These are phyloP conservation scores for Alternaria viburni DNA, from an alignment of 2,329 filamentous ascomycete genomes.

Conservation along the genomic window DNA sequence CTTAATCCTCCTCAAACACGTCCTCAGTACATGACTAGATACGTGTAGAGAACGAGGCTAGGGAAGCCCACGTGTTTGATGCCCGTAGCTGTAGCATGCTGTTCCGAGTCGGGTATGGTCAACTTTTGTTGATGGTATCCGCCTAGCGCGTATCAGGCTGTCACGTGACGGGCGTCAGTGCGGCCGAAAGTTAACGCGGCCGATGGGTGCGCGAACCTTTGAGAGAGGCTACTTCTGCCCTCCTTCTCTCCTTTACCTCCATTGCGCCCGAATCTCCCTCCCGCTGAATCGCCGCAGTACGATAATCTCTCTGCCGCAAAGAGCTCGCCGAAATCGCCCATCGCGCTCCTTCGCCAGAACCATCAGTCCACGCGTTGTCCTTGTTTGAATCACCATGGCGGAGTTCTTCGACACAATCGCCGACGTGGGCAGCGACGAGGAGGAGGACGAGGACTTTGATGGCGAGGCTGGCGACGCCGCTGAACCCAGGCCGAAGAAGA, in stretches of 20 bases:
- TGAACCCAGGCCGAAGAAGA: slow-evolving; percentile 28
- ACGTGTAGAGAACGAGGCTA: background rate
- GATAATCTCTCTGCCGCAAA: slow-evolving; percentile 11
- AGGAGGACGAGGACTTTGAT: slow-evolving; percentile 49
- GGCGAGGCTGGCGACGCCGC: slow-evolving; percentile 27
- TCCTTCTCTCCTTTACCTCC: slow-evolving; percentile 25
- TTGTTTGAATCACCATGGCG: slow-evolving; percentile 40
- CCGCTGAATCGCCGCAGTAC: slow-evolving; percentile 23
- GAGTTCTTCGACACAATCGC: slow-evolving; percentile 84
- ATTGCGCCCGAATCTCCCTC: slow-evolving; percentile 14
- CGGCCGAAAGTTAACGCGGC: slow-evolving; percentile 30
- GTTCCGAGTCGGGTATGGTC: slow-evolving; percentile 1
- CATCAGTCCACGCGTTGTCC: slow-evolving; percentile 31
- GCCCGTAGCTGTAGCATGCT: slow-evolving; percentile 1
- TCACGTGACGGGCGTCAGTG: slow-evolving; percentile 21
- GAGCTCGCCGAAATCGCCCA: slow-evolving; percentile 16
- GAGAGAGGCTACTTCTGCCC: slow-evolving; percentile 21
- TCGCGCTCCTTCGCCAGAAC: slow-evolving; percentile 11
- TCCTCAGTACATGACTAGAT: background rate
- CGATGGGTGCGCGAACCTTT: slow-evolving; percentile 22
- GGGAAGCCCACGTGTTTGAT: background rate
- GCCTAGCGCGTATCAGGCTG: slow-evolving; percentile 5
- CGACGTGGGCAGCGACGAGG: slow-evolving; percentile 71
- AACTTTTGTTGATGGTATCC: slow-evolving; percentile 1
- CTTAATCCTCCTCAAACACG: background rate